phyloP scores from a whole-genome alignment of 768 basidiomycete species.

The Trametes cingulata region DNA sequence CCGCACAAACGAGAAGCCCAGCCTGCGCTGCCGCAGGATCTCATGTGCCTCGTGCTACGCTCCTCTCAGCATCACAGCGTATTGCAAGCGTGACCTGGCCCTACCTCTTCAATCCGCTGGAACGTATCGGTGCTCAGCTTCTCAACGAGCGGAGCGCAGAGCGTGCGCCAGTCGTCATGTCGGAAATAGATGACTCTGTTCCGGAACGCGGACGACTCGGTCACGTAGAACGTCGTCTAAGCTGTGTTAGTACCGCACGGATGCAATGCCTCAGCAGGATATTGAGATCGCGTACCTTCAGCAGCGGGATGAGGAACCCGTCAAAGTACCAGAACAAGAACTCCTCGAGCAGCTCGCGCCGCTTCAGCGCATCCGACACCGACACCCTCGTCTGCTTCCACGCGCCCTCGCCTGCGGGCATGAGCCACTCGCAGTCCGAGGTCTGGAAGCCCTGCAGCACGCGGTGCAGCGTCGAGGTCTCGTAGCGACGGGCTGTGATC shows the following conservation, averaged over 20 bases:
- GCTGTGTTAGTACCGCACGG: not conserved
- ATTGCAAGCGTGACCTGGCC: slow-evolving; percentile 13
- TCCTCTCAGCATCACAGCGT: not conserved
- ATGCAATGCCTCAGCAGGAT: too few species aligned
- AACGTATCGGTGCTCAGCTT: slow-evolving; percentile 74
- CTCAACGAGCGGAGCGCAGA: slow-evolving; percentile 81
- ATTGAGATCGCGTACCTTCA: slow-evolving; percentile 56
- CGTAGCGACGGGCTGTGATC: slow-evolving; percentile 75
- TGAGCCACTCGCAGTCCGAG: slow-evolving; percentile 80
- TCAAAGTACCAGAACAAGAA: slow-evolving; percentile 96
- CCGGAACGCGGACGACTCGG: slow-evolving; percentile 84
- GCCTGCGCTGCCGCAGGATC: slow-evolving; percentile 65
- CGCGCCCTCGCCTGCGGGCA: slow-evolving; percentile 42
- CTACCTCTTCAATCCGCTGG: slow-evolving; percentile 65
- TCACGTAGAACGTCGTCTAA: slow-evolving; percentile 92
- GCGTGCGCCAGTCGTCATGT: slow-evolving; percentile 88
- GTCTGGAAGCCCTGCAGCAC: slow-evolving; percentile 76
- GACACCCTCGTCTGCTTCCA: slow-evolving; percentile 49
- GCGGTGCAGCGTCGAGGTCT: slow-evolving; percentile 74
- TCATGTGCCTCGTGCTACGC: slow-evolving; percentile 63
- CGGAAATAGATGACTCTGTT: slow-evolving; percentile 89
- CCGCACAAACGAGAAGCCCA: slow-evolving; percentile 86
- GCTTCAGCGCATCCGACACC: slow-evolving; percentile 70
- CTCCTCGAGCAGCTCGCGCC: slow-evolving; percentile 80
- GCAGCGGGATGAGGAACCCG: slow-evolving; percentile 73